Evolutionary conservation across 2,329 filamentous ascomycete species (phyloP), one percentile per base, ranked within the genome.

Genomic region (Pyrenophora graminea): DNA sequence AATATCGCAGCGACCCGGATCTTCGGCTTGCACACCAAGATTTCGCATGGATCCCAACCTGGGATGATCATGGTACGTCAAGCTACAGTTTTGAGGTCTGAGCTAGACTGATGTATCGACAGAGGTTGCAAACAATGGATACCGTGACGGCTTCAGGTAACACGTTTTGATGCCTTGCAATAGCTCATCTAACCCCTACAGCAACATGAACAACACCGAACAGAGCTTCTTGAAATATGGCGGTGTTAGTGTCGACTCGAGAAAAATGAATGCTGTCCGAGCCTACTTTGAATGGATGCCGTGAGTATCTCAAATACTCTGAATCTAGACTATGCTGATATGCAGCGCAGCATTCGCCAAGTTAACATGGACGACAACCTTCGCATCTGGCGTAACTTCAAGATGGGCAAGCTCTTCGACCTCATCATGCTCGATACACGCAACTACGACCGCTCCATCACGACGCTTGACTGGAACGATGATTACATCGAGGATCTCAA

Each of bases 401-500:
- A 63, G 10, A 67, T 76, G 43, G 74, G 74, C 43, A 74, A 68
- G 31, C 58, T 76, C 4, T 62, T 76, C 27, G 74, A 77, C 42
- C 57, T 76, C 6, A 67, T 76, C 46, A 76, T 77, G 66, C 68
- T 77, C 7, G 74, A 77, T 45, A 77, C 73, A 0, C 63, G 73
- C 12, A 70, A 73, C 56, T 75, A 76, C 49, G 74, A 76, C 49
- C 64, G 70, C 4, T 62, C 57, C 7, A 74, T 75, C 42, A 61
- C 51, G 3, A 68, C 59, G 2, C 45, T 52, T 0, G 32, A 57
- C 1, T 51, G 80, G 77, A 87, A 88, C 61, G 77, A 79, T 4
- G 74, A 81, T 31, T 87, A 87, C 62, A 74, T 86, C 37, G 75
- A 80, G 43, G 60, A 76, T 2, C 84, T 90, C 51, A 82, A 77